Evolutionary conservation across 1,284 basidiomycete genomes (phyloP), one percentile per base, ranked within the genome.

Genomic region (Chiua sp.): DNA sequence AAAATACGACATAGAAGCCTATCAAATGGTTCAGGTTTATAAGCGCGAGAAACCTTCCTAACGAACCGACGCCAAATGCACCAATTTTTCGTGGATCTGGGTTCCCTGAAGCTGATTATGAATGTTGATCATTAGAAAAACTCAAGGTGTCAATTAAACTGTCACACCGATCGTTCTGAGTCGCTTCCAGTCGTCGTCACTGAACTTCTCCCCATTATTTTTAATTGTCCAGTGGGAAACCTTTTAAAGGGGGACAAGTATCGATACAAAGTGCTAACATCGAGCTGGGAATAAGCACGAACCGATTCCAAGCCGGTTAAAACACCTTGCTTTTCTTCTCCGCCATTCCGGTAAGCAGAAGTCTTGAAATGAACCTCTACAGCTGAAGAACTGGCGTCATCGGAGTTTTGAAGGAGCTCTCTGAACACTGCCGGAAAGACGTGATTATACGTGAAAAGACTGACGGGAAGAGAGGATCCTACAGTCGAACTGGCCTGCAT

Each of bases 371-470:
- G 84, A 61, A 96, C 92, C 73, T 94, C 90, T 7, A 92, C 93
- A 48, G 84, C 78, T 53, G 82, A 84, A 8, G 94, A 92, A 44
- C 86, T 87, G 0, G 94, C 95, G 77, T 98, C 96, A 72, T 98
- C 95, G 15, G 96, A 95, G 73, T 98, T 98, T 79, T 98, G 82
- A 4, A 98, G 79, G 15, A 98, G 85, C 75, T 98, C 95, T 50
- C 95, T 85, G 69, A 95, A 96, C 47, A 96, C 92, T 83, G 39
- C 39, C 39, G 6, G n/a, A n/a, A n/a, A 51, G 11, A 18, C 39
- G n/a, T 28, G 20, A 26, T 20, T 10, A 28, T 26, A n/a, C 28
- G 32, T 2, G 20, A 56, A 10, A 15, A 26, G 22, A 20, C 28
- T 20, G 6, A 12, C 32, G 10, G 20, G 22, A 12, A 18, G 23